Base-by-base conservation (phyloP, 768 basidiomycete species). In the Mycena rebaudengoi region DNA sequence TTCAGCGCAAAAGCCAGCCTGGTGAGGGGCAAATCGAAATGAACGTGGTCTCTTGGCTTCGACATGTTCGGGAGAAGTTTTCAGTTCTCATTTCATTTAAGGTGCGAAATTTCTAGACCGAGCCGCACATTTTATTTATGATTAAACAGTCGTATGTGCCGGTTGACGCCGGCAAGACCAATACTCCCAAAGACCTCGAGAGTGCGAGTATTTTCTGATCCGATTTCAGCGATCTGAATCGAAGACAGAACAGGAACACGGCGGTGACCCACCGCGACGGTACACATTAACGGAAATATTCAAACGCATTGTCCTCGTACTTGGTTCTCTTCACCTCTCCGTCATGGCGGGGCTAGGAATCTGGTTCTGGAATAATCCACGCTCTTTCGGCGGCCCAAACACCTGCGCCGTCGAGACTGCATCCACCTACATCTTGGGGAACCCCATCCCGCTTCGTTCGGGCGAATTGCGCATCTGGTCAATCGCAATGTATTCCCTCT, bases 331-430 rank as follows among this genome's bases (percentile, higher is more conserved):
- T 4, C 59, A 60, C 37, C 39, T 60, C 20, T 50, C 59, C 1
- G 18, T 51, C 12, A 60, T 60, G 59, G 59, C 59, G 5, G 59
- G 49, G 10, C 26, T 60, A 3, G 59, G 59, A 13, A 23, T 52
- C 21, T 60, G 59, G 59, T 40, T 60, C 39, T 60, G 59, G 59
- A 43, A 28, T 21, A 14, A 60, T n/a, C 59, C 59, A 2, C 16
- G 26, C n/a, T 13, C 3, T 8, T 60, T 60, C 25, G 45, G 57
- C 20, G 49, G 18, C 2, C 25, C 57, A 32, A 21, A 23, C 10
- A 7, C 33, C 32, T 51, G 50, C 10, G 50, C 32, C 13, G 37
- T 37, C 13, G 5, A 29, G 7, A 7, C 5, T 8, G 40, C 54
- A 10, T 30, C 40, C 16, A 28, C n/a, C 29, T 13, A 3, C 41